Base-by-base conservation (phyloP, 2,329 filamentous ascomycete species). In the Trichocomaceae sp. region DNA sequence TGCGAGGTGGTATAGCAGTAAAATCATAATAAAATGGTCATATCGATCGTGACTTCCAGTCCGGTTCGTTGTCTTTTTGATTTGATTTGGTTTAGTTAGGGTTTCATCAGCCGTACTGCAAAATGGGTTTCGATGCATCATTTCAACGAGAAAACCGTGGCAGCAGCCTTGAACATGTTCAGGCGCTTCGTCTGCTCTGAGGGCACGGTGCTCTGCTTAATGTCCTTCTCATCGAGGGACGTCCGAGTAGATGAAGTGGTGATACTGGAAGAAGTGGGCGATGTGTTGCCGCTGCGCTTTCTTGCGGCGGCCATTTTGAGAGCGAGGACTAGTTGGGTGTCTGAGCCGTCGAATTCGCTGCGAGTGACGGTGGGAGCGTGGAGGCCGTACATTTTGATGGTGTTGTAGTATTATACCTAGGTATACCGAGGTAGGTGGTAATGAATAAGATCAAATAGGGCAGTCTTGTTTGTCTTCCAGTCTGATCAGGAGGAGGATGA, bases 341-440 rank as follows among this genome's bases (percentile, higher is more conserved):
- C 54, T 19, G 54, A 47, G 42, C 54, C 54, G 54, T 56, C 48
- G 37, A 56, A 48, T 47, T 50, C 42, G 35, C 41, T 33, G 35
- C 44, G 44, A 4, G 49, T 56, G 17, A 56, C 37, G 22, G 17
- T 47, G 26, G 54, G 49, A 26, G 26, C 35, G 44, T 33, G 37
- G 23, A 54, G 45, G n/a, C 48, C 48, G 42, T 52, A 51, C 54
- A 56, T 56, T 56, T 48, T 56, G 31, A 22, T 44, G 45, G 29
- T n/a, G 19, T 44, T 46, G 29, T 42, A 19, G 7, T 17, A 44
- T 26, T 31, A 39, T 42, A 29, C 2, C 5, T 22, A 9, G 37
- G 8, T 26, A 23, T 5, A 44, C 9, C 7, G 35, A 50, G 20
- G 48, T 13, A n/a, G 26, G 8, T 8, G 26, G 8, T 29, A 12